Base-by-base conservation (phyloP, 2,329 filamentous ascomycete genomes). In the Cryphonectria parasitica region DNA sequence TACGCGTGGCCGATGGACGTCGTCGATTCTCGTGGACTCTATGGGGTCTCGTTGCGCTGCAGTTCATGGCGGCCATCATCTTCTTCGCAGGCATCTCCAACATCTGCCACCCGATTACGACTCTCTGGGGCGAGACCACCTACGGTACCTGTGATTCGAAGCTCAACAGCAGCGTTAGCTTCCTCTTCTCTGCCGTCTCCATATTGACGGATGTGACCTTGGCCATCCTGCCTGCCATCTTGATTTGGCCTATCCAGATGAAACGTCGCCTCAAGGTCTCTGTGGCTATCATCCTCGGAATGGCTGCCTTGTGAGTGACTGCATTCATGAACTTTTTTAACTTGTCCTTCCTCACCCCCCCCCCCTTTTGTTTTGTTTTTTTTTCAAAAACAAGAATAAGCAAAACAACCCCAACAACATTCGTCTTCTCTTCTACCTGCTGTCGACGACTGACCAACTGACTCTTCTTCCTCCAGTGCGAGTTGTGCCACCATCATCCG, bases 221-320 rank as follows among this genome's bases (percentile, higher is more conserved):
- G 56, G 78, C 78, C 34, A 74, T 80, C 22, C 78, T 84, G 8
- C 83, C 83, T 1, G 77, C 79, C 6, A 75, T 79, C 45, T 72
- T 84, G 34, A 75, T 84, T 62, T 80, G 78, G 74, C 79, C 82
- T 22, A 79, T 83, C 36, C 80, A 83, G 45, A 80, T 85, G 73
- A 81, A 83, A 70, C 75, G 76, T 28, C 77, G 78, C n/a, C 79
- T 82, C 34, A 85, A 85, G 73, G 74, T 83, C n/a, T 83, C 82
- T 0, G 82, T 85, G 2, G 77, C 80, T 43, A 74, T 82, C 0
- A 79, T 85, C 49, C 81, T 85, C 76, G 79, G 77, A 0, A 75
- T 85, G 45, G 83, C 81, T 72, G 81, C 83, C 45, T 79, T 82
- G 81, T 83, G 74, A 77, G 79, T 72, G 49, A n/a, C 45, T 10